Base-by-base conservation (phyloP, 176 grass and related monocot species). In the Rhynchospora tenuis region DNA sequence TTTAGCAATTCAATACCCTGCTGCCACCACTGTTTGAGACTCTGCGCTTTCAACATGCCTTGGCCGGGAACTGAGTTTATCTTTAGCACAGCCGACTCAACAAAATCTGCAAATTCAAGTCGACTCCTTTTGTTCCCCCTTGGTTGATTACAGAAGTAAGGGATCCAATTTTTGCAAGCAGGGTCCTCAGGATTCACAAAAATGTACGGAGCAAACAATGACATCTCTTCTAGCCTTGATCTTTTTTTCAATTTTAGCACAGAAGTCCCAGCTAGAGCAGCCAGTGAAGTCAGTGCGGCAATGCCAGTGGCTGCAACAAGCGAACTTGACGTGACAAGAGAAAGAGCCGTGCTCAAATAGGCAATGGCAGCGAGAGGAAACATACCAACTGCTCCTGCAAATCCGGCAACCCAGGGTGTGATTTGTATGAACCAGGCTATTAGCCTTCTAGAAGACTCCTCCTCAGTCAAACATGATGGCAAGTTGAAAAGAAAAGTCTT, bases 401-500 rank as follows among this genome's bases (percentile, higher is more conserved):
- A 24, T 3, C 72, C 72, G 17, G 19, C 17, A 50, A 76, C 45
- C 48, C 44, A 48, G 0, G 72, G 72, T 2, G 43, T 52, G 44
- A 76, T 76, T 26, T 76, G 72, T 19, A 76, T 0, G 33, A 38
- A 42, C 58, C 23, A 23, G 8, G 23, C 59, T 31, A 74, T 72
- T 5, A 45, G 6, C 3, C 81, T 27, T 22, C 31, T 83, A 55
- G 72, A 51, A 67, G 64, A 61, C 31, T 74, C 78, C 15, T 60
- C 70, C 16, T 67, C 63, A 9, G 46, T 67, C 15, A 79, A 46
- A 43, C 69, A 31, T 19, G 60, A 82, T n/a, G 85, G 78, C 46
- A 81, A 51, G 9, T 87, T 87, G 51, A 87, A 87, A 44, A 87
- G 56, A 14, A 87, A 87, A 14, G 85, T 61, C 24, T 38, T 73